These are phyloP conservation scores for Raphanus sativus DNA, from an alignment of 345 rosid genomes.

Conservation along the genomic window DNA sequence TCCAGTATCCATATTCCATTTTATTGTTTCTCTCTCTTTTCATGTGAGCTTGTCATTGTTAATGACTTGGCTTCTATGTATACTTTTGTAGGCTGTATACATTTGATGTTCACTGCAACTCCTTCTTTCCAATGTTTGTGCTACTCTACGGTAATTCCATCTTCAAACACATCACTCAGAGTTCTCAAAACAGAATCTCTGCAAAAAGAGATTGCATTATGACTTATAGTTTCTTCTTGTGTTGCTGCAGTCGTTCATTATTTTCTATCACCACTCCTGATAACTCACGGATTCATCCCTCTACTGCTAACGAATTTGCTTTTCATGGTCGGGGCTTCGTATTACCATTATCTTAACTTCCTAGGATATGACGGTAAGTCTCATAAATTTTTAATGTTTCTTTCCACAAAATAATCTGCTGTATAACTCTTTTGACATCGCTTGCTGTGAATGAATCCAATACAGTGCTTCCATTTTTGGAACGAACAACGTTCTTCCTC, in stretches of 20 bases:
- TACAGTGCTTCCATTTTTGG: slow-evolving; percentile 94
- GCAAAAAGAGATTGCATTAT: not conserved
- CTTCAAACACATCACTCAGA: slow-evolving; percentile 18
- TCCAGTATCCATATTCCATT: not conserved
- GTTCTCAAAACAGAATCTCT: not conserved
- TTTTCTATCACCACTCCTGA: slow-evolving; percentile 82
- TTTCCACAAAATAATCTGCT: not conserved
- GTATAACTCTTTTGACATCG: not conserved
- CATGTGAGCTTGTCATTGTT: not conserved
- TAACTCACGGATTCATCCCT: slow-evolving; percentile 90
- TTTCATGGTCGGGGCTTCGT: slow-evolving; percentile 87
- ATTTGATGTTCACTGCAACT: slow-evolving; percentile 99
- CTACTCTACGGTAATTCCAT: slow-evolving; percentile 75
- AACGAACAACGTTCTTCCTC: slow-evolving; percentile 92
- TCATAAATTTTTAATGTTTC: not conserved
- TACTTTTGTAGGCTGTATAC: slow-evolving; percentile 78
- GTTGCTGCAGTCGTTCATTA: slow-evolving; percentile 83
- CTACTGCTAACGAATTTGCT: slow-evolving; percentile 80
- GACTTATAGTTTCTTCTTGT: slow-evolving; percentile 27
- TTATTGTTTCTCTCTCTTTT: not conserved
- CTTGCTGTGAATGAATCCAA: not conserved
- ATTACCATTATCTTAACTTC: slow-evolving; percentile 98
- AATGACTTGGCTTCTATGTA: slow-evolving; percentile 6
- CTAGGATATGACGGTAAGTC: slow-evolving; percentile 93
- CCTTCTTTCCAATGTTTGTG: slow-evolving; percentile 97